These are phyloP conservation scores for Pyrenophora tritici-repentis DNA, from an alignment of 2,329 filamentous ascomycete species.

Conservation along the genomic window DNA sequence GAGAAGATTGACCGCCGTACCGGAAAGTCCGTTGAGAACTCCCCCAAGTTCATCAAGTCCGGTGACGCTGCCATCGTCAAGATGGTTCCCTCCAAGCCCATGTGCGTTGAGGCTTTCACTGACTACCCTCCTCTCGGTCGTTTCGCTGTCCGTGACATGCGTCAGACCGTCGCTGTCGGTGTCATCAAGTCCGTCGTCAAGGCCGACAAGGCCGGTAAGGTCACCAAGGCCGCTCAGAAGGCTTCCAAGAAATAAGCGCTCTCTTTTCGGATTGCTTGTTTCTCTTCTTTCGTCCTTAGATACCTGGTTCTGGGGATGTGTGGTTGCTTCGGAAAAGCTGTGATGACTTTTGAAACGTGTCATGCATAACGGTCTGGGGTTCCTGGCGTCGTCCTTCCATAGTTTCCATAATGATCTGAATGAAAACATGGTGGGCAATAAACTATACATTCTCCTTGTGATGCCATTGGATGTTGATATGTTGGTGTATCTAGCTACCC, in stretches of 20 bases:
- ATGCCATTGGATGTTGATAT: neutral
- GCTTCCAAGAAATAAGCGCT: conserved; percentile 50
- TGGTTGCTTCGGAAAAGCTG: conserved; percentile 45
- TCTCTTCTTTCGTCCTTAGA: conserved; percentile 41
- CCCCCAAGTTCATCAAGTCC: conserved; percentile 99
- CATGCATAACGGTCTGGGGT: conserved; percentile 47
- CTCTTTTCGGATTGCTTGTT: conserved; percentile 37
- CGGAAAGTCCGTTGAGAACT: conserved; percentile 90
- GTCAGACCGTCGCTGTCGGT: conserved; percentile 81
- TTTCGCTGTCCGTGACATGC: conserved; percentile 99
- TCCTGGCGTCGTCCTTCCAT: conserved; percentile 46
- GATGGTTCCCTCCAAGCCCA: conserved; percentile 99
- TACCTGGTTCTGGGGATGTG: conserved; percentile 47
- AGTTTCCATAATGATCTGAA: conserved; percentile 48
- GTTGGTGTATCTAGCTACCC: neutral
- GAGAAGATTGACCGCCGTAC: conserved; percentile 99
- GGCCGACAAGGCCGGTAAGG: conserved; percentile 57
- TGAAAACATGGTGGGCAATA: conserved; percentile 44
- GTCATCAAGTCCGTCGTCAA: conserved; percentile 76
- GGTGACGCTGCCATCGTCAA: conserved; percentile 99
- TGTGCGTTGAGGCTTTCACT: conserved; percentile 99
- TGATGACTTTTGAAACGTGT: conserved; percentile 42
- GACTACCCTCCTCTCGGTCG: conserved; percentile 99
- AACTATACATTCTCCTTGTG: neutral
- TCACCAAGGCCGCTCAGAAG: conserved; percentile 56